Evolutionary conservation across 1,284 basidiomycete genomes (phyloP), one percentile per base, ranked within the genome.

Genomic region (Megacollybia platyphylla): DNA sequence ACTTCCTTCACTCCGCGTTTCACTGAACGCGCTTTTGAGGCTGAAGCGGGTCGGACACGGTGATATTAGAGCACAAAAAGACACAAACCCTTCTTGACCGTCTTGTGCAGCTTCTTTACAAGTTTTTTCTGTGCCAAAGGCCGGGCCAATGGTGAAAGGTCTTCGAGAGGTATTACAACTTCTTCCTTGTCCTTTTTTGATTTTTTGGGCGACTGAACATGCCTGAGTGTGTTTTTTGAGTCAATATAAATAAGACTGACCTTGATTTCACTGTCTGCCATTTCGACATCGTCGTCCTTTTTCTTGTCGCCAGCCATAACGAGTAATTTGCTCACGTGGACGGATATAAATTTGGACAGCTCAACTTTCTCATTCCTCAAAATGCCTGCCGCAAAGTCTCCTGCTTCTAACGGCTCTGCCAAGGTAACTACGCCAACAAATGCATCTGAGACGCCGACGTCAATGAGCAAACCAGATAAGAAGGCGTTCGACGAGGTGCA

Each of bases 1-100:
- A 97, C 88, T 61, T 97, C 92, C 65, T 97, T 97, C 41, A 97
- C 92, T 36, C 91, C 91, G 40, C 92, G 77, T 64, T 93, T 94
- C 30, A 97, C 83, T 62, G 93, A 88, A 48, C 92, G 76, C 39
- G 79, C 79, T 62, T 93, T 96, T 27, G 89, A 90, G 13, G 91
- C 89, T 91, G 52, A 40, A 34, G 28, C 44, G 28, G n/a, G 43
- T 30, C 48, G 15, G 47, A 38, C 39, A 47, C 39, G n/a, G 9
- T 17, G 20, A 36, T 40, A 29, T 15, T 13, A 39, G 44, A 24
- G n/a, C 18, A 40, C 7, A 13, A 38, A 6, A 29, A 29, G 36
- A 40, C 31, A 40, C 26, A 37, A 39, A 88, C 89, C 89, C 65
- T 86, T 88, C 67, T 92, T 94, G 52, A 94, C 86, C 2, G 86